Conservation (phyloP, 805 yeast genomes). For the Candida nemodendra region DNA sequence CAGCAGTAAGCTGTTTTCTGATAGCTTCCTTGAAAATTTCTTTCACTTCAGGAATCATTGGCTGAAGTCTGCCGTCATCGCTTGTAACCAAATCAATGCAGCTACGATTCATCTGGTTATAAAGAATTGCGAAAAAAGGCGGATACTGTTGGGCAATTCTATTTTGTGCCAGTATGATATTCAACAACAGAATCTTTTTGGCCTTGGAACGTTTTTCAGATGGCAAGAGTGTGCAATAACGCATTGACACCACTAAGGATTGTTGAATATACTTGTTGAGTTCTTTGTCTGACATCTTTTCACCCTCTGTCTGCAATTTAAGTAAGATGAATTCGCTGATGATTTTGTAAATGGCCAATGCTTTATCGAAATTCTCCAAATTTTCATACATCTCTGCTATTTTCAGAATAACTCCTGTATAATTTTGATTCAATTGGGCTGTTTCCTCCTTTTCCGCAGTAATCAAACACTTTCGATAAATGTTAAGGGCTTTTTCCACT, state of each 20-base stretch:
- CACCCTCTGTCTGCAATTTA: slow-evolving; percentile 6
- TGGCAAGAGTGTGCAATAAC: slow-evolving; percentile 25
- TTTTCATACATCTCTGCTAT: slow-evolving; percentile 45
- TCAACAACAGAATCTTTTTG: slow-evolving; percentile 20
- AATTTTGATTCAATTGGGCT: slow-evolving; percentile 65
- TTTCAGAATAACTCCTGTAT: slow-evolving; percentile 83
- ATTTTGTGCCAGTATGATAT: slow-evolving; percentile 25
- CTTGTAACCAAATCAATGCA: slow-evolving; percentile 12
- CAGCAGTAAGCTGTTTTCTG: slow-evolving; percentile 18
- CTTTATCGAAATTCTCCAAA: slow-evolving; percentile 25
- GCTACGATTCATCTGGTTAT: slow-evolving; percentile 14
- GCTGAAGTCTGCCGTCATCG: slow-evolving; percentile 3
- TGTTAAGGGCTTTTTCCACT: slow-evolving; percentile 61
- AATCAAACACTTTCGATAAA: slow-evolving; percentile 68
- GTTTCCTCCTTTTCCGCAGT: slow-evolving; percentile 54
- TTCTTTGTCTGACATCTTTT: slow-evolving; percentile 4
- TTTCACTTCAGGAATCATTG: slow-evolving; percentile 5
- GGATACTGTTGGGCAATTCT: slow-evolving; percentile 27
- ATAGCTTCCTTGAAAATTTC: slow-evolving; percentile 15
- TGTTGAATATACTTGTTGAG: slow-evolving; percentile 19
- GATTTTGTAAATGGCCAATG: slow-evolving; percentile 25
- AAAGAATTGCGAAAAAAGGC: slow-evolving; percentile 23
- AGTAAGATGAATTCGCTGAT: slow-evolving; percentile 14
- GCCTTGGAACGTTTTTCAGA: slow-evolving; percentile 20
- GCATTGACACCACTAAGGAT: slow-evolving; percentile 23